A percentile compares a stretch with the other conserved stretches of the same genome.
Evolutionary conservation across 129 eudicot genomes (phyloP).

Genomic region (Pittosporum tobira): DNA sequence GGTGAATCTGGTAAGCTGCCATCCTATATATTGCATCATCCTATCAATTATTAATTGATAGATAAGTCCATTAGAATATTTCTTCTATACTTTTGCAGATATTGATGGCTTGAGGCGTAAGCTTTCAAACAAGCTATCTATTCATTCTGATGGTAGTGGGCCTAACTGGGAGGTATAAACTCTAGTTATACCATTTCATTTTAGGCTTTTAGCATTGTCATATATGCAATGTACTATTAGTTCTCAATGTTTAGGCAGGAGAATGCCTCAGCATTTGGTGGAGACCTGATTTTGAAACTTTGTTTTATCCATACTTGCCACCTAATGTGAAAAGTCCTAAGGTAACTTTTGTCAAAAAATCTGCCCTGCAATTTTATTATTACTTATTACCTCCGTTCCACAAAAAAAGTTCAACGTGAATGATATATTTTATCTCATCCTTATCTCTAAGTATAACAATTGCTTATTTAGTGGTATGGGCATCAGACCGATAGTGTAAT

Average conservation of each 20-base stretch:
- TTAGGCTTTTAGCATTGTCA: neutral
- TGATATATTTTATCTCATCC: too few relatives aligned
- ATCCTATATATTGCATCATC: neutral
- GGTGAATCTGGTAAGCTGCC: slow-evolving; percentile 60
- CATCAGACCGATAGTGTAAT: too few relatives aligned
- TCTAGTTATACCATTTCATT: neutral
- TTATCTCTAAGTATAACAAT: too few relatives aligned
- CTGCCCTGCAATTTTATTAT: neutral
- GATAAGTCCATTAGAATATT: neutral
- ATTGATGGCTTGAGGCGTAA: slow-evolving; percentile 62
- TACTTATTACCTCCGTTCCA: neutral
- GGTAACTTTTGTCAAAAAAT: slow-evolving; percentile 18
- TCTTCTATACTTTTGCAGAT: slow-evolving; percentile 26
- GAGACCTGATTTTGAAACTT: slow-evolving; percentile 61
- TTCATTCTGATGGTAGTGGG: slow-evolving; percentile 32
- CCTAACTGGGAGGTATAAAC: slow-evolving; percentile 63
- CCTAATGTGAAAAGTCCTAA: slow-evolving; percentile 56
- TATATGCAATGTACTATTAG: slow-evolving; percentile 9
- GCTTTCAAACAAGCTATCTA: slow-evolving; percentile 57
- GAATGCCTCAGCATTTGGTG: slow-evolving; percentile 91
- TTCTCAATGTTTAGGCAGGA: slow-evolving; percentile 40
- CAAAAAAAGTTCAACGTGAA: too few relatives aligned
- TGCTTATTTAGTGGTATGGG: too few relatives aligned
- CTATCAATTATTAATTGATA: neutral
- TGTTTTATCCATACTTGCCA: slow-evolving; percentile 58